Base-by-base conservation (phyloP, 768 basidiomycete species). In the Cystofilobasidium ferigula region DNA sequence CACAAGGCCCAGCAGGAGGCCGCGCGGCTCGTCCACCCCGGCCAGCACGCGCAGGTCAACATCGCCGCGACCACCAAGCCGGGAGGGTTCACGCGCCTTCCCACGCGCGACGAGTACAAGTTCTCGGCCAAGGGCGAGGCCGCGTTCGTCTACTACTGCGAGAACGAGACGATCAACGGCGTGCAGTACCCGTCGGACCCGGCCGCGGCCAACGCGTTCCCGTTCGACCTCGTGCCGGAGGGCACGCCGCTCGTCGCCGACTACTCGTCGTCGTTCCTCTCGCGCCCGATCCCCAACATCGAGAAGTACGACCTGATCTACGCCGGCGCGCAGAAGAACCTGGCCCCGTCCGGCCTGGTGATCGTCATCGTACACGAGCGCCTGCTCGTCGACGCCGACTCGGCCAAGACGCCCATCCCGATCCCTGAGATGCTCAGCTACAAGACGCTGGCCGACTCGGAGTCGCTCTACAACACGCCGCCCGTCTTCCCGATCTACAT, bases 131-230 rank as follows among this genome's bases (percentile, higher is more conserved):
- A 48, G 38, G 69, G 77, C n/a, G 82, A 85, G 73, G 86, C 94
- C 18, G 93, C 88, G 32, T 82, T 93, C 71, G 85, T 97, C 67
- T 98, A 94, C 79, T 98, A 95, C 79, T 99, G 95, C 82, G 95
- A 95, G 76, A 99, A 99, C 80, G 95, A 99, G 80, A 99, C 95
- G 18, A 87, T 98, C 65, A 86, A 94, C 71, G 95, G 95, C 48
- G 86, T 92, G 56, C 86, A 98, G 78, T 98, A 88, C 78, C 79
- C 85, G 2, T 74, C 79, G 60, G 82, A 84, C 64, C 76, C 77
- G n/a, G 72, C 74, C 24, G 80, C 79, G 30, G 78, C 83, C 7
- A 79, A 81, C 30, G 81, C 85, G 26, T 95, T 97, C 81, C 93
- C 93, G 5, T 92, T 87, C 80, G 81, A 86, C 68, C 80, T 82